phyloP scores from a whole-genome alignment of 768 basidiomycete species.

The Naganishia antarctica region DNA sequence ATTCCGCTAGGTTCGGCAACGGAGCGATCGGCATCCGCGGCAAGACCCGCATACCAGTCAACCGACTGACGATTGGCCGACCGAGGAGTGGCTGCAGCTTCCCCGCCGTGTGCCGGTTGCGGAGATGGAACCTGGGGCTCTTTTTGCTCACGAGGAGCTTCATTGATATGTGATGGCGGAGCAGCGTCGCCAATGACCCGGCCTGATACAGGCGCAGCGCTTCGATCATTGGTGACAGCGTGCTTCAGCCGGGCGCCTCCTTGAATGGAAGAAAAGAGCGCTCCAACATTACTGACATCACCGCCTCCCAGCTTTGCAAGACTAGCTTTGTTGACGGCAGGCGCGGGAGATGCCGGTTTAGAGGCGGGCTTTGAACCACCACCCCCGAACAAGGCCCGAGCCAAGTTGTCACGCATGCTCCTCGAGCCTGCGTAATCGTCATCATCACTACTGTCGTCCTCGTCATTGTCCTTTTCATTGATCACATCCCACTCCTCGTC shows the following conservation, averaged over 20 bases:
- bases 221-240: constrained; percentile 77
- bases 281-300: constrained; percentile 52
- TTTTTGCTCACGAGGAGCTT: constrained; percentile 44
- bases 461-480: constrained; percentile 58
- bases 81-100: constrained; percentile 30
- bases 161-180: constrained; percentile 66
- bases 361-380: constrained; percentile 44
- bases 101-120: constrained; percentile 29
- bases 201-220: constrained; percentile 64
- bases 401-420: constrained; percentile 64
- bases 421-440: constrained; percentile 71
- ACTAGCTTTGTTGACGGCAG: constrained; percentile 45
- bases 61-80: constrained; percentile 68
- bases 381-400: constrained; percentile 70
- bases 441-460: constrained; percentile 65
- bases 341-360: constrained; percentile 45
- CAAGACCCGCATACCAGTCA: constrained; percentile 85
- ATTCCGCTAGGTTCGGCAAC: constrained; percentile 28
- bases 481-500: constrained; percentile 86
- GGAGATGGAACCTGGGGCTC: constrained; percentile 43
- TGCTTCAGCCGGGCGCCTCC: constrained; percentile 62
- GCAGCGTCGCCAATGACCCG: constrained; percentile 69
- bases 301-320: constrained; percentile 53
- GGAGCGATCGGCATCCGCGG: constrained; percentile 57
- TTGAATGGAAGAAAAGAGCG: constrained; percentile 73